Evolutionary conservation across 2,329 filamentous ascomycete genomes (phyloP).

Genomic region (Tolypocladium capitatum): DNA sequence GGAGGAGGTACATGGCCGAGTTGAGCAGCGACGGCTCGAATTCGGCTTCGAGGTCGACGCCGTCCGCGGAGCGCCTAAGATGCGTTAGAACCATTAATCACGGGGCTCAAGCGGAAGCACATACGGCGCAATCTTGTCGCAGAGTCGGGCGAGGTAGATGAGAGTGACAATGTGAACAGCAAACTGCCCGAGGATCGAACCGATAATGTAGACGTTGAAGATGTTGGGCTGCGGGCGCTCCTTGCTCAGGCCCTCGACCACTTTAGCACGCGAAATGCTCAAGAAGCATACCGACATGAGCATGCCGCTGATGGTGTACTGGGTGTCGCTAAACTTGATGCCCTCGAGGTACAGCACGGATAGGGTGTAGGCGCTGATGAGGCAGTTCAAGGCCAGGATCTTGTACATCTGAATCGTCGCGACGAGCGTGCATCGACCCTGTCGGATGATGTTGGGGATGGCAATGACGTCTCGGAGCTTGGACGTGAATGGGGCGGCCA

Average conservation of each 20-base stretch:
- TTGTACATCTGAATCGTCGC: conserved; percentile 99
- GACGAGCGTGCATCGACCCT: conserved; percentile 92
- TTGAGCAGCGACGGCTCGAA: conserved; percentile 91
- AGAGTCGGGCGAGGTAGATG: conserved; percentile 85
- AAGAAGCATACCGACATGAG: conserved; percentile 99
- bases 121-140: conserved; percentile 75
- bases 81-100: not conserved
- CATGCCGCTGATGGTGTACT: conserved; percentile 98
- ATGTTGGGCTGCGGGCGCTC: conserved; percentile 97
- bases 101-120: conserved; percentile 20
- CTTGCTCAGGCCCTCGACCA: conserved; percentile 89
- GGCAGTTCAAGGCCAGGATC: conserved; percentile 91
- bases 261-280: conserved; percentile 93
- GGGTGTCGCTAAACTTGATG: conserved; percentile 97
- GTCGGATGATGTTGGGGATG: conserved; percentile 94
- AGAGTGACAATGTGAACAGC: conserved; percentile 88
- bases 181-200: conserved; percentile 93
- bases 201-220: conserved; percentile 98
- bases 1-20: conserved; percentile 89
- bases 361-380: conserved; percentile 95
- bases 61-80: conserved; percentile 29
- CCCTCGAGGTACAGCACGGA: conserved; percentile 94
- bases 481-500: conserved; percentile 93
- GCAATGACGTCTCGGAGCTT: conserved; percentile 95
- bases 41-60: conserved; percentile 86